A percentile compares a stretch with the other conserved stretches of the same genome.
phyloP scores from a whole-genome alignment of 495 filamentous ascomycete genomes.

The Parachaetomium inaequale region DNA sequence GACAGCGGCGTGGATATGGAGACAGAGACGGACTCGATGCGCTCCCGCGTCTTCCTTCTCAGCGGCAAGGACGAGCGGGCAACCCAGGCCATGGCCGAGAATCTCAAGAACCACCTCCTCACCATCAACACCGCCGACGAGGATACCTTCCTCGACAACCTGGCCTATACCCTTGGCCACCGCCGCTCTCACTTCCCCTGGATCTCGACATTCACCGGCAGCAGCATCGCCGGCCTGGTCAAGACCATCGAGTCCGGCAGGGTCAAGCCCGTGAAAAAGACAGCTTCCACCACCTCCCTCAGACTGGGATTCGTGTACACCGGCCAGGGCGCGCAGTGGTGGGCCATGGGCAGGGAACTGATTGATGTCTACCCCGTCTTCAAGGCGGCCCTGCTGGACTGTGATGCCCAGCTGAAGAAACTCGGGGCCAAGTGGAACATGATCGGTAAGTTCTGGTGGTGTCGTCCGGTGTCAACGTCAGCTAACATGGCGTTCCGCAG shows the following conservation, averaged over 20 bases:
- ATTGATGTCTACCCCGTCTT: slow-evolving; percentile 33
- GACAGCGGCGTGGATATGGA: slow-evolving; percentile 2
- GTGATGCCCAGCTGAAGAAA: slow-evolving; percentile 31
- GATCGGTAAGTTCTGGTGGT: slow-evolving; percentile 13
- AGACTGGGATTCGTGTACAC: slow-evolving; percentile 39
- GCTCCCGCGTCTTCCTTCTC: slow-evolving; percentile 23
- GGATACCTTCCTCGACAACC: slow-evolving; percentile 27
- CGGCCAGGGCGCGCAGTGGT: slow-evolving; percentile 52
- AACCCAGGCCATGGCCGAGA: slow-evolving; percentile 21
- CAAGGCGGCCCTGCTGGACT: slow-evolving; percentile 28
- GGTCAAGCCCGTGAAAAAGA: slow-evolving; percentile 18
- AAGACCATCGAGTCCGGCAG: slow-evolving; percentile 24
- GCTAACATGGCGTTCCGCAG: neutral
- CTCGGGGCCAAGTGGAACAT: slow-evolving; percentile 30
- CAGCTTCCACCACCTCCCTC: neutral
- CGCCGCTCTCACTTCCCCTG: slow-evolving; percentile 35
- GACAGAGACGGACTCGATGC: neutral
- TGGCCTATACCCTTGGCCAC: slow-evolving; percentile 35
- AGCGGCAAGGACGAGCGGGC: slow-evolving; percentile 30
- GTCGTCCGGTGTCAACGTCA: neutral
- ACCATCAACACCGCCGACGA: slow-evolving; percentile 13
- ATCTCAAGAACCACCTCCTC: slow-evolving; percentile 22
- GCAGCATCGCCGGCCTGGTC: slow-evolving; percentile 15
- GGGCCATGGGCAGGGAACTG: slow-evolving; percentile 53
- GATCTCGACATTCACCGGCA: slow-evolving; percentile 17